Percentiles rank a stretch among this genome's conserved stretches.
Evolutionary conservation across 495 filamentous ascomycete genomes (phyloP).

Genomic region (Extremus antarcticus): DNA sequence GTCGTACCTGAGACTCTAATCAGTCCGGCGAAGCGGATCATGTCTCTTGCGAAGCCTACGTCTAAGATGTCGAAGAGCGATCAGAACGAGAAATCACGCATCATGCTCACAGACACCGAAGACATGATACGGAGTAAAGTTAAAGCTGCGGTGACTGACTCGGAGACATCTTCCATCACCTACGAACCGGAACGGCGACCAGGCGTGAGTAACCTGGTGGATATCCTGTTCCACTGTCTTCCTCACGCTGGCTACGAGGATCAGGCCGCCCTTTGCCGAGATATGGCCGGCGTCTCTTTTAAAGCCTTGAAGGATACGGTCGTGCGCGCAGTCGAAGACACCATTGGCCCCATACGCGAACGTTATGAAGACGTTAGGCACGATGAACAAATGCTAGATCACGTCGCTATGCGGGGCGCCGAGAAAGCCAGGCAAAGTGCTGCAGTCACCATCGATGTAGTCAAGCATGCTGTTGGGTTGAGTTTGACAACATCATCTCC

Average conservation of each 20-base stretch:
- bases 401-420: constrained; percentile 50
- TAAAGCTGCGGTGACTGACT: constrained; percentile 67
- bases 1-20: constrained; percentile 61
- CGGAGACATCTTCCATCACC: constrained; percentile 40
- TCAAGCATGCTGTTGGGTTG: constrained; percentile 55
- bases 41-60: constrained; percentile 68
- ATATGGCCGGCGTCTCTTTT: constrained; percentile 42
- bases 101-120: constrained; percentile 63
- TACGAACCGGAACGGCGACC: constrained; percentile 64
- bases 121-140: constrained; percentile 56
- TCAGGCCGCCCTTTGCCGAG: constrained; percentile 45
- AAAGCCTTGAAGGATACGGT: constrained; percentile 57
- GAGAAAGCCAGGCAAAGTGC: constrained; percentile 53
- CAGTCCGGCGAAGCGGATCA: constrained; percentile 70
- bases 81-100: constrained; percentile 53
- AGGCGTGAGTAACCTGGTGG: constrained; percentile 77
- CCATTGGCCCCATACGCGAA: constrained; percentile 50
- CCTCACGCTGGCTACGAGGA: constrained; percentile 23
- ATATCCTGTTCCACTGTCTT: constrained; percentile 59
- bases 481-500: no score
- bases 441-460: constrained; percentile 51
- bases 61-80: constrained; percentile 94
- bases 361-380: constrained; percentile 46
- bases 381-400: constrained; percentile 43
- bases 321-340: constrained; percentile 40